Evolutionary conservation across 1,139 yeast species (phyloP).

Genomic region (Zygosaccharomyces sapae): DNA sequence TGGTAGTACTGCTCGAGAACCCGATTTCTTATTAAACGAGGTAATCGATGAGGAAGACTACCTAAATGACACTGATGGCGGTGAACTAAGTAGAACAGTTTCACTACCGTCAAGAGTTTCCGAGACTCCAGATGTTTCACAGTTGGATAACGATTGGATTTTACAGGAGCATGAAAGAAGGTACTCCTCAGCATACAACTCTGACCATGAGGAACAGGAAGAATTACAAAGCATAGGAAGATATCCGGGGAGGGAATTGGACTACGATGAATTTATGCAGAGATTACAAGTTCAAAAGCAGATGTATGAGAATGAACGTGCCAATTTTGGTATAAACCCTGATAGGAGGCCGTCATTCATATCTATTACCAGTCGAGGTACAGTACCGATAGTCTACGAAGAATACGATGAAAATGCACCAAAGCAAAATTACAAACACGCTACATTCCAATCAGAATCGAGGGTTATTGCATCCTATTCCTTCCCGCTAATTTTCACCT

Average conservation of each 20-base stretch:
- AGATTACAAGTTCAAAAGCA: slow-evolving; percentile 32
- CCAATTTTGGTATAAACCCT: slow-evolving; percentile 22
- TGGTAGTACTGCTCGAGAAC: slow-evolving; percentile 32
- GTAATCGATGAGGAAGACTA: slow-evolving; percentile 43
- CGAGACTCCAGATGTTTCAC: slow-evolving; percentile 44
- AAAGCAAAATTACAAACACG: slow-evolving; percentile 43
- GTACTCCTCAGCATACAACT: slow-evolving; percentile 40
- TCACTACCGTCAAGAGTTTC: slow-evolving; percentile 64
- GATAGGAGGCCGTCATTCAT: slow-evolving; percentile 28
- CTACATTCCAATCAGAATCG: slow-evolving; percentile 50
- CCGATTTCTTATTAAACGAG: slow-evolving; percentile 36
- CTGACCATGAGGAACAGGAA: slow-evolving; percentile 24
- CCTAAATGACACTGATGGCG: slow-evolving; percentile 43
- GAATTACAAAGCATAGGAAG: slow-evolving; percentile 22
- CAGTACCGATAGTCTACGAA: slow-evolving; percentile 34
- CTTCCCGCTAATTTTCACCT: slow-evolving; percentile 61
- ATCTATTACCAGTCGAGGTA: slow-evolving; percentile 34
- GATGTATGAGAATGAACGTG: slow-evolving; percentile 28
- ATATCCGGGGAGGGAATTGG: slow-evolving; percentile 25
- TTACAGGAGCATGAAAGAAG: slow-evolving; percentile 65
- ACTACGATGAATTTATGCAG: slow-evolving; percentile 42
- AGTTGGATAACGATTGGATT: slow-evolving; percentile 60
- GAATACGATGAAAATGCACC: slow-evolving; percentile 31
- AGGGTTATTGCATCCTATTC: slow-evolving; percentile 51
- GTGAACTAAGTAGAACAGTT: slow-evolving; percentile 40